Base-by-base conservation (phyloP, 2,329 filamentous ascomycete genomes). In the Paraphoma chrysanthemicola region DNA sequence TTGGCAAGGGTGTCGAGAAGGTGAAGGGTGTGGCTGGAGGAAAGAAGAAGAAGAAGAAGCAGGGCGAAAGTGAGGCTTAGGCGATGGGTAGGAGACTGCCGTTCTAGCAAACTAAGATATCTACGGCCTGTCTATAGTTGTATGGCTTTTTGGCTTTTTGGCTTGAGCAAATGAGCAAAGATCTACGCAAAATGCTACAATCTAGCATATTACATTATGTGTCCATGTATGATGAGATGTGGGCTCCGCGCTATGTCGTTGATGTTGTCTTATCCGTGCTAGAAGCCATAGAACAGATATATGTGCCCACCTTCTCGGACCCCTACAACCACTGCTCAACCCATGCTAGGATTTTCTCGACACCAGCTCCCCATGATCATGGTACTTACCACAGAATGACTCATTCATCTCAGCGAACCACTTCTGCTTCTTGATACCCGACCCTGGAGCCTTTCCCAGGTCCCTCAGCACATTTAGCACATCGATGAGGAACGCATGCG, bases 1-100 rank as follows among this genome's bases (percentile, higher is more conserved):
- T 81, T n/a, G 83, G 81, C 2, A 80, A 61, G 44, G 51, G 41
- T 9, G 60, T 63, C 9, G 53, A 56, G 10, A 67, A 44, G 18
- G 36, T 66, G 14, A 67, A 67, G 52, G 57, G 59, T 10, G 54
- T 43, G 28, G 11, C 52, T n/a, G 59, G 54, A 44, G 56, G 56
- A n/a, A 48, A 54, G 43, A 53, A 51, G 14, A 56, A 56, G 43
- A 60, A 61, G 54, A 56, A 60, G 46, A 53, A 58, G 43, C 18
- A 53, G 10, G 49, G 41, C 2, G 56, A 63, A 38, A 50, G 33
- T 14, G 33, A 36, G 14, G 33, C 33, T 36, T 36, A 23, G 23
- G 23, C 5, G 23, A 23, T 23, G 5, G 23, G 5, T 23, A 23
- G 2, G 23, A 23, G 23, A n/a, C 23, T 5, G 23, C 23, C 23